These are phyloP conservation scores for Mitragyna speciosa DNA, from an alignment of 257 asterid species.

Conservation along the genomic window DNA sequence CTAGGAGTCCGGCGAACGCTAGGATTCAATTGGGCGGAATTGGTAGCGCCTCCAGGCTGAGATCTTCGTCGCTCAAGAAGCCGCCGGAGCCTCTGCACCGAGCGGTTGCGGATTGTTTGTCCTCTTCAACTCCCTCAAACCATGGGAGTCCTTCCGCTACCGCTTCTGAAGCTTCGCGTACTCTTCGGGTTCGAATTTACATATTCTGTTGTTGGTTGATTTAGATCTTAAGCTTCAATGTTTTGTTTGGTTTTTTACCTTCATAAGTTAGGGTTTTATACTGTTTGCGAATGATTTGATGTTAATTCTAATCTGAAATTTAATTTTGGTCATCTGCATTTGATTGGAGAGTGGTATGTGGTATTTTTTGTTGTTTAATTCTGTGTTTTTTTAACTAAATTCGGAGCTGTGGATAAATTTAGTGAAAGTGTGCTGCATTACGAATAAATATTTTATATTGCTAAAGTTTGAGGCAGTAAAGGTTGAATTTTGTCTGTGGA, in stretches of 20 bases:
- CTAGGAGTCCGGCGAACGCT: conserved; percentile 71
- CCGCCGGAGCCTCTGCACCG: conserved; percentile 99
- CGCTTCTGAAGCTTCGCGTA: conserved; percentile 75
- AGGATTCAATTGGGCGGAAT: conserved; percentile 72
- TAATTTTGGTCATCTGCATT: background rate
- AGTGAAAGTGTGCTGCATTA: background rate
- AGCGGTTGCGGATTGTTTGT: conserved; percentile 92
- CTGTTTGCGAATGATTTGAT: background rate
- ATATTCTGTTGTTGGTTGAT: conserved; percentile 13
- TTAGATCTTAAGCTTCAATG: conserved; percentile 19
- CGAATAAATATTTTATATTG: background rate
- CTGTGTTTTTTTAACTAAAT: background rate
- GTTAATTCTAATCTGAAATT: background rate
- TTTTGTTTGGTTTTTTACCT: background rate
- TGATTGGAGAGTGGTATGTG: background rate
- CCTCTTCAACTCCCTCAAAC: conserved; percentile 72
- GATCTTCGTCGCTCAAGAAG: conserved; percentile 83
- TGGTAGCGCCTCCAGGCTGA: conserved; percentile 62
- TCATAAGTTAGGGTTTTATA: conserved; percentile 20
- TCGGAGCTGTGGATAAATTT: background rate
- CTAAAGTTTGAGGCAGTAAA: background rate
- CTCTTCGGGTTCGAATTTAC: conserved; percentile 67
- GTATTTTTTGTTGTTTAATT: background rate
- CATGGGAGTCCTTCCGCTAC: conserved; percentile 38
- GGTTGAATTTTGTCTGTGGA: conserved; percentile 3